phyloP scores from a whole-genome alignment of 2,329 filamentous ascomycete species.

The Cercospora brassicicola region DNA sequence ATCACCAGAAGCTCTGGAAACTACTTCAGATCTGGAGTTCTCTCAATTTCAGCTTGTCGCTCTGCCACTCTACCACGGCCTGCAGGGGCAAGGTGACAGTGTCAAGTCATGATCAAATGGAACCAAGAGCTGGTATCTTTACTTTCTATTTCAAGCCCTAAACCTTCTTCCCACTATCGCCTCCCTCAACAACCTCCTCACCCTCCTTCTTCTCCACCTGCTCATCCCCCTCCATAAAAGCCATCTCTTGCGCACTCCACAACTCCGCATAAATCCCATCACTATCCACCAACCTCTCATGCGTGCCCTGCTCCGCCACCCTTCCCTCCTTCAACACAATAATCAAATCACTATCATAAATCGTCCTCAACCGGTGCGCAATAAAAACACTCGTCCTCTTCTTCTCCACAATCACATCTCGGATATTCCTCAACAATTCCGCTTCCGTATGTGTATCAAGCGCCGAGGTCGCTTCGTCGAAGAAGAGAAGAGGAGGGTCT shows the following conservation, averaged over 20 bases:
- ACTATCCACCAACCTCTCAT: slow-evolving; percentile 75
- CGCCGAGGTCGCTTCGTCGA: slow-evolving; percentile 91
- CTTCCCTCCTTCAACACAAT: slow-evolving; percentile 81
- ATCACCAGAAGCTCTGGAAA: not conserved
- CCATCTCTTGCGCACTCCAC: slow-evolving; percentile 64
- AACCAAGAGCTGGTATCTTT: not conserved
- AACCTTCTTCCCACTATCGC: slow-evolving; percentile 20
- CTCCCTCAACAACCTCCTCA: slow-evolving; percentile 2
- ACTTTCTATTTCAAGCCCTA: slow-evolving; percentile 5
- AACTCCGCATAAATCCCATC: slow-evolving; percentile 83
- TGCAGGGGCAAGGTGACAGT: too few relatives aligned
- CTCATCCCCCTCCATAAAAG: slow-evolving; percentile 38
- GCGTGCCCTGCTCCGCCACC: slow-evolving; percentile 87
- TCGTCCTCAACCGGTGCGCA: slow-evolving; percentile 86
- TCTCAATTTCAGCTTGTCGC: not conserved
- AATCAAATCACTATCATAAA: slow-evolving; percentile 88
- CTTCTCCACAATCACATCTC: slow-evolving; percentile 86
- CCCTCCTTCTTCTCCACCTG: slow-evolving; percentile 2
- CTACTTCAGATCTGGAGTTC: not conserved
- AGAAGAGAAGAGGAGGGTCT: slow-evolving; percentile 86
- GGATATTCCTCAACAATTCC: slow-evolving; percentile 86
- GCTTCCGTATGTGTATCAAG: slow-evolving; percentile 93
- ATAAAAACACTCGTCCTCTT: slow-evolving; percentile 89
- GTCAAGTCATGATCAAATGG: not conserved
- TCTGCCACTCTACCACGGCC: too few relatives aligned